A percentile compares a stretch with the other conserved stretches of the same genome.
These are phyloP conservation scores for Inga leiocalycina DNA, from an alignment of 306 rosid species.

Conservation along the genomic window DNA sequence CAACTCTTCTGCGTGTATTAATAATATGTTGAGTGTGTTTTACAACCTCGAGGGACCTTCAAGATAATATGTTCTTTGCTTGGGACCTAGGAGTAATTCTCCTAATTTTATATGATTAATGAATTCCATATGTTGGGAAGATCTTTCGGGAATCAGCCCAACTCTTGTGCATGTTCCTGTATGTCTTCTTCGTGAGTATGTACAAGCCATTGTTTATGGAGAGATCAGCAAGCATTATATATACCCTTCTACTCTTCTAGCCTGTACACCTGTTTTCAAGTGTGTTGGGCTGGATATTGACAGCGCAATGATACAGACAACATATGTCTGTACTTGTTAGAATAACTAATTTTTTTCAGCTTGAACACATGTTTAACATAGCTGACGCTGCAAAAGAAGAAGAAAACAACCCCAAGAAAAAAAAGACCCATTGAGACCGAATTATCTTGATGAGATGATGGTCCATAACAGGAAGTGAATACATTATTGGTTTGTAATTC, in stretches of 20 bases:
- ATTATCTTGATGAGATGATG: not conserved
- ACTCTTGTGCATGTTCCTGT: not conserved
- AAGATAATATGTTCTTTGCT: no score
- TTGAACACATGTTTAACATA: no score
- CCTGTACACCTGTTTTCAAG: not conserved
- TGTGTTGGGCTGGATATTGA: not conserved
- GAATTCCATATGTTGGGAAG: slow-evolving; percentile 8
- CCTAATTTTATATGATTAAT: not conserved
- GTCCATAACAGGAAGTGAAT: not conserved
- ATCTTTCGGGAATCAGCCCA: slow-evolving; percentile 4
- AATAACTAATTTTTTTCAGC: no score
- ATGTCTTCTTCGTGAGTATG: not conserved
- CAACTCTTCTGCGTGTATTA: no score
- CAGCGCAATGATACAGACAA: no score
- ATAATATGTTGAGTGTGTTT: no score
- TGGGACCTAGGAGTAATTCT: no score
- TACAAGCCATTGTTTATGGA: not conserved
- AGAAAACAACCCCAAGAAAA: not conserved
- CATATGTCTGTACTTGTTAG: no score
- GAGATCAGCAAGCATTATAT: not conserved
- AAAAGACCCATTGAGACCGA: not conserved
- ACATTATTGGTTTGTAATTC: no score
- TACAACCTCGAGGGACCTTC: no score
- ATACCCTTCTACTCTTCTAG: not conserved
- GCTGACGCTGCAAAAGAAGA: no score